A percentile compares a stretch with the other conserved stretches of the same genome.
phyloP scores from a whole-genome alignment of 306 rosid genomes.

The Fragaria ananassa region DNA sequence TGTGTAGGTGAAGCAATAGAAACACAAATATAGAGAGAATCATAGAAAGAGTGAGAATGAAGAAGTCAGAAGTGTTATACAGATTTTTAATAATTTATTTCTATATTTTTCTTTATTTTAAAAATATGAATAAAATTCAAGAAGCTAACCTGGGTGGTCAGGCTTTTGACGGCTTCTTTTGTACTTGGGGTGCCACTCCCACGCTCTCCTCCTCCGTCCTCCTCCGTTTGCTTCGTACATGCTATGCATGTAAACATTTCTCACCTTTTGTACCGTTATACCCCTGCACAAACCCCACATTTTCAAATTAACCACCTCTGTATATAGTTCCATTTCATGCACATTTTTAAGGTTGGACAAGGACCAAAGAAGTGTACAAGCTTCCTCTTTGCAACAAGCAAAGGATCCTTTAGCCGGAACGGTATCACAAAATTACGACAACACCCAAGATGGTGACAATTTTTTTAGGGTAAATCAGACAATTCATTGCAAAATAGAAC shows the following conservation, averaged over 20 bases:
- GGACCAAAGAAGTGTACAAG: not conserved
- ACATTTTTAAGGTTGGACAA: conserved; percentile 1
- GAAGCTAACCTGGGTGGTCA: conserved; percentile 75
- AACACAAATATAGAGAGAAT: conserved; percentile 3
- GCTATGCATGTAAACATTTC: conserved; percentile 94
- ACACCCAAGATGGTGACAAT: not conserved
- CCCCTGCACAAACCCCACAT: conserved; percentile 35
- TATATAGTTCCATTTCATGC: not conserved
- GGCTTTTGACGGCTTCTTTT: conserved; percentile 94
- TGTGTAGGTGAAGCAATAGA: conserved; percentile 36
- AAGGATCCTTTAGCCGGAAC: conserved; percentile 1
- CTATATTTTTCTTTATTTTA: not conserved
- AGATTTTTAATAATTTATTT: too few species aligned
- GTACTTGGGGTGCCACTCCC: conserved; percentile 92
- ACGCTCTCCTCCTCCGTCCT: conserved; percentile 58
- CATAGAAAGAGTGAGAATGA: conserved; percentile 5
- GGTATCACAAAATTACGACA: conserved; percentile 5
- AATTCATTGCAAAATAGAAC: conserved; percentile 6
- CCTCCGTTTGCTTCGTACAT: conserved; percentile 58
- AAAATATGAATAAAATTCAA: not conserved
- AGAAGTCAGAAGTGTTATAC: not conserved
- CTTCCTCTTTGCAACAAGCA: conserved; percentile 20
- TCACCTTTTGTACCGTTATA: not conserved
- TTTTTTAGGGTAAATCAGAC: conserved; percentile 13
- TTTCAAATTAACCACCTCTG: conserved; percentile 6